A percentile compares a stretch with the other conserved stretches of the same genome.
phyloP scores from a whole-genome alignment of 169 alveolate genomes.

The Plasmodium vinckei region DNA sequence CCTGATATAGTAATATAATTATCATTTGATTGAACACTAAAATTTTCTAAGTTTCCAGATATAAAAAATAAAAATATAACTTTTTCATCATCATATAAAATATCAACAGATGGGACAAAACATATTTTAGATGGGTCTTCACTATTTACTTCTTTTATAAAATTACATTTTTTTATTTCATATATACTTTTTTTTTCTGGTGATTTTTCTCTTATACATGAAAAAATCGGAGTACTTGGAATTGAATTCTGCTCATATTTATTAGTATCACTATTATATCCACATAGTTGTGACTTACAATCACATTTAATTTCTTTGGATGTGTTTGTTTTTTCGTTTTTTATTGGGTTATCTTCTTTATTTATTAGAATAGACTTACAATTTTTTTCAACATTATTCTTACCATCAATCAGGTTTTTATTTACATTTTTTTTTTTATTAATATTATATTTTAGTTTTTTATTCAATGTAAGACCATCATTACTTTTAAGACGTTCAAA shows the following conservation, averaged over 20 bases:
- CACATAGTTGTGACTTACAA: neutral
- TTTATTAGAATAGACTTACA: no score
- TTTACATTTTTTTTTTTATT: neutral
- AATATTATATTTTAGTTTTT: neutral
- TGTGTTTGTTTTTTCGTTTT: neutral
- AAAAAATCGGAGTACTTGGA: constrained; percentile 37
- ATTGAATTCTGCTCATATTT: neutral
- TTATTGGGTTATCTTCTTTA: neutral
- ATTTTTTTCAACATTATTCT: neutral
- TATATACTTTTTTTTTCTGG: constrained; percentile 3
- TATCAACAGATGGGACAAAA: constrained; percentile 64
- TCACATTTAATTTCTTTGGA: neutral
- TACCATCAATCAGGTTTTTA: neutral
- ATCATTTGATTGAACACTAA: constrained; percentile 30
- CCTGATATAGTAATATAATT: constrained; percentile 74
- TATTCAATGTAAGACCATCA: neutral
- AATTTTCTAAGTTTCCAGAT: constrained; percentile 63
- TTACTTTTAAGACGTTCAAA: constrained; percentile 12
- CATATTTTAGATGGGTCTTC: neutral
- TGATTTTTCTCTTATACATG: constrained; percentile 2
- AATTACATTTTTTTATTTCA: constrained; percentile 54
- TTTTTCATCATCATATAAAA: constrained; percentile 64
- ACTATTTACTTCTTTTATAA: constrained; percentile 67
- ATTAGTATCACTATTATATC: neutral
- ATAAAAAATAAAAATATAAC: constrained; percentile 64